These are phyloP conservation scores for Platanthera zijinensis DNA, from an alignment of 106 monocot species.

Conservation along the genomic window DNA sequence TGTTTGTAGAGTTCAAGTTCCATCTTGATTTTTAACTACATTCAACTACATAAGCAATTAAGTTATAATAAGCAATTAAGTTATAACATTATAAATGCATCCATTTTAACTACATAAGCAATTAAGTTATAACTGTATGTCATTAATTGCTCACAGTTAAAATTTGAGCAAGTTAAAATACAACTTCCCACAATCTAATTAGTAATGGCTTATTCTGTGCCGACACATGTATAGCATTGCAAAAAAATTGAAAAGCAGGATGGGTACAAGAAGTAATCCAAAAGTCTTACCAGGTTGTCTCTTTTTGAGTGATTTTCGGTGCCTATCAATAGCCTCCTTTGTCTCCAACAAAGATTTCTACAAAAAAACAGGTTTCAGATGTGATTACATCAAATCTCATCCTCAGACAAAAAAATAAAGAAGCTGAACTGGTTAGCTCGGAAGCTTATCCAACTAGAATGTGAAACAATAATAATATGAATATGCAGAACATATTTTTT, in stretches of 20 bases:
- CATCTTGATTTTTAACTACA: too few species aligned
- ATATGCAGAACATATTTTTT: neutral
- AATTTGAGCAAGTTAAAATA: neutral
- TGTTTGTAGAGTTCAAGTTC: too few species aligned
- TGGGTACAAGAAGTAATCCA: neutral
- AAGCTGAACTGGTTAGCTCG: neutral
- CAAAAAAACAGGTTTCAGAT: conserved; percentile 8
- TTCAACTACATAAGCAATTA: too few species aligned
- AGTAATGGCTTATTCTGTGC: neutral
- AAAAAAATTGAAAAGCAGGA: neutral
- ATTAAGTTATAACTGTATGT: neutral
- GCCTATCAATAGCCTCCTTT: conserved; percentile 66
- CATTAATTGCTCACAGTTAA: neutral
- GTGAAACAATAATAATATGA: neutral
- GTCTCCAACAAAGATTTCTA: conserved; percentile 78
- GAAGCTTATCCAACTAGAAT: neutral
- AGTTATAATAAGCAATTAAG: too few species aligned
- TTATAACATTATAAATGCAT: too few species aligned
- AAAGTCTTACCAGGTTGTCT: conserved; percentile 46
- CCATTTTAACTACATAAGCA: too few species aligned
- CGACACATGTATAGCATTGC: neutral
- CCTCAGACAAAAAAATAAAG: neutral
- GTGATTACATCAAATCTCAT: neutral
- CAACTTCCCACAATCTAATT: too few species aligned
- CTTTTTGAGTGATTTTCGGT: conserved; percentile 72